A percentile compares a stretch with the other conserved stretches of the same genome.
phyloP scores from a whole-genome alignment of 306 rosid genomes.

The Cajanus cajan region DNA sequence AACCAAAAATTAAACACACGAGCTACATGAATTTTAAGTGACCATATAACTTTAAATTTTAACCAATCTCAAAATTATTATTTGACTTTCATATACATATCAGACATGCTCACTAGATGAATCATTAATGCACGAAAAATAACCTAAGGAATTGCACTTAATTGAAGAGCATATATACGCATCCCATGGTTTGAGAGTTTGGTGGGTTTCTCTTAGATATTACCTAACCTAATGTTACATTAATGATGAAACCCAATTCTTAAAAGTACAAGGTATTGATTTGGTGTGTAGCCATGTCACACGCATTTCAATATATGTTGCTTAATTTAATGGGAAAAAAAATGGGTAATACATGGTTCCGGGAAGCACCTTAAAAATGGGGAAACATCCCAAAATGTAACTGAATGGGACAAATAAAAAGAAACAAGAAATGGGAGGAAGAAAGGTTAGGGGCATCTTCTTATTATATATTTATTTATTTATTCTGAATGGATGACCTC shows the following conservation, averaged over 20 bases:
- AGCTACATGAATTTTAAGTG: background rate
- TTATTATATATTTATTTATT: background rate
- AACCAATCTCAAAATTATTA: too few species aligned
- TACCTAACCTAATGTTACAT: conserved; percentile 16
- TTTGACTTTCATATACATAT: too few species aligned
- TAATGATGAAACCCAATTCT: background rate
- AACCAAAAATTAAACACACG: background rate
- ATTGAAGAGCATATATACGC: background rate
- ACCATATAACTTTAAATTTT: background rate
- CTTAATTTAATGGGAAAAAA: conserved; percentile 13
- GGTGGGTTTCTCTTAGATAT: background rate
- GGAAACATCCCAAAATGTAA: conserved; percentile 11
- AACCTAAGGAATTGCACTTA: background rate
- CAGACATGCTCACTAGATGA: background rate
- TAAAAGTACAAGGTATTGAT: background rate
- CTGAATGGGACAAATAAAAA: conserved; percentile 34
- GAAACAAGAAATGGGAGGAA: conserved; percentile 23
- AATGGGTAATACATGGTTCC: conserved; percentile 7
- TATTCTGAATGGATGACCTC: conserved; percentile 29
- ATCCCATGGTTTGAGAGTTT: background rate
- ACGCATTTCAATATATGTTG: background rate
- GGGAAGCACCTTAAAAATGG: conserved; percentile 18
- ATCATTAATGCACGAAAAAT: background rate
- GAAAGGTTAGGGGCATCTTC: conserved; percentile 14
- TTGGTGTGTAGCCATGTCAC: background rate